Base-by-base conservation (phyloP, 2,329 filamentous ascomycete species). In the Epichloe aotearoae region DNA sequence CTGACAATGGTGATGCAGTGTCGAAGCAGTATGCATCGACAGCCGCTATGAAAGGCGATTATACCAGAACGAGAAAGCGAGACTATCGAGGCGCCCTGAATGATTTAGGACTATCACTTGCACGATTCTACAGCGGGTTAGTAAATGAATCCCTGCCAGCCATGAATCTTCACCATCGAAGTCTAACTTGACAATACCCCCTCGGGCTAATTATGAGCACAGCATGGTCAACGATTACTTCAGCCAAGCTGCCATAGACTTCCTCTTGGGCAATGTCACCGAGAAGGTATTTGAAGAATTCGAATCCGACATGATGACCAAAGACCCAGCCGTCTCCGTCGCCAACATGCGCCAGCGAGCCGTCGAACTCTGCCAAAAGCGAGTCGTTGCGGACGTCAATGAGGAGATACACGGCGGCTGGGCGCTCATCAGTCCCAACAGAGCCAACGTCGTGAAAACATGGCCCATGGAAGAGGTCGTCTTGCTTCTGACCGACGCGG, bases 171-270 rank as follows among this genome's bases (percentile, higher is more conserved):
- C 23, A 7, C 20, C 36, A 38, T 38, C 12, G 2, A 38, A 38
- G 26, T 30, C 26, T 4, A 44, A 44, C 1, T 30, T 20, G 7
- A 30, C 19, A 26, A 26, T n/a, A 5, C 23, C 23, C 5, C 5
- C 14, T n/a, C 45, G 17, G 46, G 42, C 54, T 61, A 52, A 60
- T 51, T 14, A n/a, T 38, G 33, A 39, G 23, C 17, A 76, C 62
- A 97, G 95, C 57, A 93, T 97, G 68, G 89, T 98, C 56, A 95
- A 95, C 58, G 93, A 98, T 68, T 96, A 95, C 66, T 97, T 97
- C 67, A 86, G 90, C 20, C 93, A 98, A 65, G 87, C 89, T 0
- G 88, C 87, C 47, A 95, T 98, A 56, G 93, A 98, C 64, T 97
- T 93, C 62, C 77, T 95, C 4, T 78, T 97, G 0, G 93, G 93